Conservation (phyloP, 768 basidiomycete species). For the Psilocybe subaeruginosa region DNA sequence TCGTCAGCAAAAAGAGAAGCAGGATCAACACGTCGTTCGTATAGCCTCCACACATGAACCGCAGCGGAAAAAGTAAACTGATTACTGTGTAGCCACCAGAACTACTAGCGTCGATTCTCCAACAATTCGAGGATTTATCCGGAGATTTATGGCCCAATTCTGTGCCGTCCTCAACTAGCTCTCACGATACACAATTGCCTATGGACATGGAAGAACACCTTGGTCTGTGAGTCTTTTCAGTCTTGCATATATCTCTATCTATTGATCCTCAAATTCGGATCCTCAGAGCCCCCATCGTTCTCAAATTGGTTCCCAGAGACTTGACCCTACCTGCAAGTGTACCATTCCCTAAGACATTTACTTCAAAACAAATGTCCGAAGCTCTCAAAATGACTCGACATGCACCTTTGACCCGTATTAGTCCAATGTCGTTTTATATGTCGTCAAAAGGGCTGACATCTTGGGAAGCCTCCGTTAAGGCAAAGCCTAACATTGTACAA, state of each 20-base stretch:
- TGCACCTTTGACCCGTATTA: constrained; percentile 49
- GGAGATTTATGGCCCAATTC: constrained; percentile 54
- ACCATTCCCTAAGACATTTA: constrained; percentile 58
- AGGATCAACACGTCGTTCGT: constrained; percentile 70
- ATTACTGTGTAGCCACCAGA: constrained; percentile 61
- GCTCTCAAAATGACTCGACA: constrained; percentile 69
- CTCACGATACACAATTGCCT: constrained; percentile 28
- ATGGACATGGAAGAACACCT: constrained; percentile 41
- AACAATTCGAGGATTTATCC: constrained; percentile 54
- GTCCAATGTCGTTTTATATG: constrained; percentile 73
- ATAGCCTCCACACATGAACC: constrained; percentile 14
- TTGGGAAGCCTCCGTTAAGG: constrained; percentile 74
- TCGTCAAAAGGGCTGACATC: constrained; percentile 73
- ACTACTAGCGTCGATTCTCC: constrained; percentile 57
- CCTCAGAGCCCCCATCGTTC: constrained; percentile 41
- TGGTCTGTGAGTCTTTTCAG: constrained; percentile 55
- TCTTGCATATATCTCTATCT: background rate
- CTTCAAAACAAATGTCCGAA: constrained; percentile 59
- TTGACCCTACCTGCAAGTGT: constrained; percentile 49
- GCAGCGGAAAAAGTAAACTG: constrained; percentile 19
- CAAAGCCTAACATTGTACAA: constrained; percentile 45
- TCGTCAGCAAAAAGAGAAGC: constrained; percentile 55
- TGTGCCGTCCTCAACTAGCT: constrained; percentile 5
- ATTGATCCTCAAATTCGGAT: background rate
- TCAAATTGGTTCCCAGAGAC: constrained; percentile 53